Evolutionary conservation across 176 grass and related monocot species (phyloP).

Genomic region (Elaeis guineensis): DNA sequence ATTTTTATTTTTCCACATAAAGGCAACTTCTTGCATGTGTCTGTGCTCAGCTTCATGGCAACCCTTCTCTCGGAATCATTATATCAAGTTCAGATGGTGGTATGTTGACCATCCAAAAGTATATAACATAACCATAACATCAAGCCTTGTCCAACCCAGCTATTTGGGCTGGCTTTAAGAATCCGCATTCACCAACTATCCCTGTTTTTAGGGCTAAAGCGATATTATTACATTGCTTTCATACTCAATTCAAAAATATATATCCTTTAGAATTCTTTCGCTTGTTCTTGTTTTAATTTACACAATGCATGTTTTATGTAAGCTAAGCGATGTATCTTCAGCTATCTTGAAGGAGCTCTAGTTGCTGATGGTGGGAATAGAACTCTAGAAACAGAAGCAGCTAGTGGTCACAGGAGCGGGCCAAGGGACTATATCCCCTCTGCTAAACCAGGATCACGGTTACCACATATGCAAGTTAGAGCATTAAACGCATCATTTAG

Average conservation of each 20-base stretch:
- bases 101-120: too few species aligned
- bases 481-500: conserved; percentile 19
- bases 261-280: background rate
- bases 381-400: conserved; percentile 13
- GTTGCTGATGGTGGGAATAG: conserved; percentile 24
- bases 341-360: conserved; percentile 70
- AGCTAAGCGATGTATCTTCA: conserved; percentile 25
- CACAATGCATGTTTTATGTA: background rate
- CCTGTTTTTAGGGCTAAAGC: too few species aligned
- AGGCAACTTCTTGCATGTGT: too few species aligned
- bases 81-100: too few species aligned
- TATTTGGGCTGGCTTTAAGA: too few species aligned
- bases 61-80: too few species aligned
- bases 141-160: too few species aligned
- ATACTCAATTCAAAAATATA: background rate
- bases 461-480: conserved; percentile 74
- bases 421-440: conserved; percentile 65
- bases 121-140: too few species aligned
- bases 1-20: too few species aligned
- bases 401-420: conserved; percentile 24
- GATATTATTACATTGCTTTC: background rate
- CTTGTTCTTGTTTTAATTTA: background rate
- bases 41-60: too few species aligned
- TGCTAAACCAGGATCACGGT: conserved; percentile 45
- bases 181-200: too few species aligned